These are phyloP conservation scores for Sparassis latifolia DNA, from an alignment of 1,284 basidiomycete species.

Conservation along the genomic window DNA sequence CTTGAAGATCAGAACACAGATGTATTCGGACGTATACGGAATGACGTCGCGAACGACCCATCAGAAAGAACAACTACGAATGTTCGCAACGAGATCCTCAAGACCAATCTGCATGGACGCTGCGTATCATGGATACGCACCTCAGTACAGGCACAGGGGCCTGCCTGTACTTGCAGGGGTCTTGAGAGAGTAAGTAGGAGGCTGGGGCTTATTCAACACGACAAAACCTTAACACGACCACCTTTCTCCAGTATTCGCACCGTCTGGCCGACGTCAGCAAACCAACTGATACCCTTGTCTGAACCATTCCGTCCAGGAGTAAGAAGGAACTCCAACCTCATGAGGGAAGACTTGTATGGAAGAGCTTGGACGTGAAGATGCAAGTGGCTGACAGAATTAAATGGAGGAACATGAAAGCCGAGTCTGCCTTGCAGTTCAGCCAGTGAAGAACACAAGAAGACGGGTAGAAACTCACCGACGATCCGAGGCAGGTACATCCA, in stretches of 20 bases:
- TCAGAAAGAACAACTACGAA: too few relatives aligned
- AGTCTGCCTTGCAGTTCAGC: constrained; percentile 34
- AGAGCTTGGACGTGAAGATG: constrained; percentile 75
- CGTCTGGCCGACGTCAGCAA: constrained; percentile 60
- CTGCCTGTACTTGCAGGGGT: too few relatives aligned
- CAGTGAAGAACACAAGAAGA: not conserved
- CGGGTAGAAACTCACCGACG: constrained; percentile 36
- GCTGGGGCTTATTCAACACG: constrained; percentile 35
- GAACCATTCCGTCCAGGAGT: constrained; percentile 30
- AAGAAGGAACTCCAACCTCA: constrained; percentile 55
- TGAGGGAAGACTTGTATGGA: constrained; percentile 47
- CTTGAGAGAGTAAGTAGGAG: too few relatives aligned
- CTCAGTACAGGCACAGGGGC: too few relatives aligned
- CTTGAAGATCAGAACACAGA: too few relatives aligned
- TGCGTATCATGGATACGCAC: too few relatives aligned
- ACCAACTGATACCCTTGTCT: constrained; percentile 75
- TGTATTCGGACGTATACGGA: too few relatives aligned
- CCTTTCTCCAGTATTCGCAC: constrained; percentile 55
- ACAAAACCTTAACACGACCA: constrained; percentile 42
- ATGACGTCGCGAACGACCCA: too few relatives aligned
- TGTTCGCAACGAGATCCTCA: too few relatives aligned
- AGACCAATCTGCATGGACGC: too few relatives aligned
- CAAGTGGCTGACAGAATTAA: constrained; percentile 73
- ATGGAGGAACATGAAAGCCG: constrained; percentile 81
- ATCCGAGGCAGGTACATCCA: constrained; percentile 28